Evolutionary conservation across 2,329 filamentous ascomycete genomes (phyloP).

Genomic region (Meredithiella fracta): DNA sequence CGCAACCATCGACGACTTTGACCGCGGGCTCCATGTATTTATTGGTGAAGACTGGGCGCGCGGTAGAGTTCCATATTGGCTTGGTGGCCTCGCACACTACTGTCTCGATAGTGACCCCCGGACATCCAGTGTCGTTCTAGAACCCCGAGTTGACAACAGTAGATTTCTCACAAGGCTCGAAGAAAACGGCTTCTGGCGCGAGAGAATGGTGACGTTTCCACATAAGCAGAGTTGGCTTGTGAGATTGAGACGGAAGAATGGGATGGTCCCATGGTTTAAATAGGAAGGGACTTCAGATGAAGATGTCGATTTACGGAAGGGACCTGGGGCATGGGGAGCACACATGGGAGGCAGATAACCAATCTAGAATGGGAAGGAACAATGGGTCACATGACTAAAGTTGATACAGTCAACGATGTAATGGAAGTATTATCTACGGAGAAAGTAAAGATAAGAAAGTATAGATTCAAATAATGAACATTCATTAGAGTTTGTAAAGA

Average conservation of each 20-base stretch:
- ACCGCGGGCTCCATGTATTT: constrained; percentile 74
- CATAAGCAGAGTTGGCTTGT: constrained; percentile 88
- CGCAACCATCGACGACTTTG: constrained; percentile 53
- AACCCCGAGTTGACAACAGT: constrained; percentile 79
- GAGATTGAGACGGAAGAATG: constrained; percentile 64
- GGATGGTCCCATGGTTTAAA: constrained; percentile 47
- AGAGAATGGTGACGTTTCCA: constrained; percentile 70
- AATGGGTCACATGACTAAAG: too few species aligned
- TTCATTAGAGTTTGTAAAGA: too few species aligned
- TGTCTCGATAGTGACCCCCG: constrained; percentile 61
- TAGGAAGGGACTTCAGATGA: neutral
- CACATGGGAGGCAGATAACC: too few species aligned
- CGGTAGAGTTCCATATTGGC: constrained; percentile 66
- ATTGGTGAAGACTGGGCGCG: constrained; percentile 86
- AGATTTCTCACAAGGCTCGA: constrained; percentile 45
- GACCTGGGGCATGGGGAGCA: too few species aligned
- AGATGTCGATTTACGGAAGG: too few species aligned
- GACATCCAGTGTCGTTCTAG: constrained; percentile 68
- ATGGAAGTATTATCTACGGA: too few species aligned
- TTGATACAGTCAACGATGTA: too few species aligned
- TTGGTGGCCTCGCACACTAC: constrained; percentile 76
- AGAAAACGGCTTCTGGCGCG: constrained; percentile 64
- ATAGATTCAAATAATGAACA: too few species aligned
- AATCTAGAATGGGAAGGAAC: too few species aligned
- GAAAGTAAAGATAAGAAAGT: too few species aligned